phyloP scores from a whole-genome alignment of 176 grass and related monocot genomes.

The Rhynchospora pubera region DNA sequence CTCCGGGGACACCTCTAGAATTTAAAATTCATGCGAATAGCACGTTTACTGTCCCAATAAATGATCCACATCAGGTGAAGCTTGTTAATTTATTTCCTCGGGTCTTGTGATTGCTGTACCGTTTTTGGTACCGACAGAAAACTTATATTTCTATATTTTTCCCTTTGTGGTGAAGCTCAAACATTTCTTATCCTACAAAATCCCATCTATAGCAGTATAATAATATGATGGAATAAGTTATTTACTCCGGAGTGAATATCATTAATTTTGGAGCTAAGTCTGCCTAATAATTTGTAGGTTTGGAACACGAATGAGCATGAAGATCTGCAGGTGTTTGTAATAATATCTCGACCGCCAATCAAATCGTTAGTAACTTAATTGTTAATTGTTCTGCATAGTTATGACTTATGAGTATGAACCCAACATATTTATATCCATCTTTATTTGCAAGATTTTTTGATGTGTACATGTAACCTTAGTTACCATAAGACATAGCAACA shows the following conservation, averaged over 20 bases:
- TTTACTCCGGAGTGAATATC: background rate
- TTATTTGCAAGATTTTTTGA: background rate
- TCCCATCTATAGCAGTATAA: background rate
- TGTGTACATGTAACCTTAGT: background rate
- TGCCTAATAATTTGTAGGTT: conserved; percentile 34
- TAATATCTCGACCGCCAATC: conserved; percentile 79
- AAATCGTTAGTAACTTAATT: conserved; percentile 57
- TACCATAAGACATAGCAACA: background rate
- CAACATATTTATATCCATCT: background rate
- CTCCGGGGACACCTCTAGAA: conserved; percentile 56
- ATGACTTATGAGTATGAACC: background rate
- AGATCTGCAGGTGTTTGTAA: conserved; percentile 80
- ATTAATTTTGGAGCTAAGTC: background rate
- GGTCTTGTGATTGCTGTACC: too few relatives aligned
- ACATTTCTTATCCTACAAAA: background rate
- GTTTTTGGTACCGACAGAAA: too few relatives aligned
- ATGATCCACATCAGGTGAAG: conserved; percentile 87
- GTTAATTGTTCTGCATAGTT: background rate
- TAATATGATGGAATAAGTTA: background rate
- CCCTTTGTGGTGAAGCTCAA: background rate
- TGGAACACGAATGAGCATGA: conserved; percentile 75
- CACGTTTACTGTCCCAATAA: conserved; percentile 69
- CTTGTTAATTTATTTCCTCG: background rate
- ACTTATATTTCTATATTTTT: too few relatives aligned
- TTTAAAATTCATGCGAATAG: conserved; percentile 56